These are phyloP conservation scores for Spizellomyces punctatus DNA, from an alignment of 192 early-diverging fungal genomes.

Conservation along the genomic window DNA sequence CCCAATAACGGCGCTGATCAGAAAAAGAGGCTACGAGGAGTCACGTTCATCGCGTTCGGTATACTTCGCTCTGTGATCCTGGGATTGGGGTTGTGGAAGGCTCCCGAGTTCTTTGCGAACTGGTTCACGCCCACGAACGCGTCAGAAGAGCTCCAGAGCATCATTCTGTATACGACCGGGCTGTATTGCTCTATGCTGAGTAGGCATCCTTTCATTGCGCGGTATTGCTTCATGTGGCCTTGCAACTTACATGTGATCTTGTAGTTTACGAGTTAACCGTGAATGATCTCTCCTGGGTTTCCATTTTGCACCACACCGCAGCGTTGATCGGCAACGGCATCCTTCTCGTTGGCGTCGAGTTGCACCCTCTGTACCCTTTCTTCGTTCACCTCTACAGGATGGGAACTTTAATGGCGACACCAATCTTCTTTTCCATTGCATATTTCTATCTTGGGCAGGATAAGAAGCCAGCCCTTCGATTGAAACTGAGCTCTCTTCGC, in stretches of 20 bases:
- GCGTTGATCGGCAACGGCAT: background rate
- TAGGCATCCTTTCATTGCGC: background rate
- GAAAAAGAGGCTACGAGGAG: background rate
- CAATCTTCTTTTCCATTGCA: background rate
- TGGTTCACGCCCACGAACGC: constrained; percentile 4
- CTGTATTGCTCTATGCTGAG: constrained; percentile 3
- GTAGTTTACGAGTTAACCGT: background rate
- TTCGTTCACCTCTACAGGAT: background rate
- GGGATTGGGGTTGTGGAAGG: background rate
- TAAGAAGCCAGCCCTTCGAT: background rate
- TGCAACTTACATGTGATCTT: background rate
- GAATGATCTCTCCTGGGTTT: background rate
- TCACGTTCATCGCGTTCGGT: background rate
- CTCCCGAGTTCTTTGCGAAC: background rate
- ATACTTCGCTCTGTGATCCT: constrained; percentile 2
- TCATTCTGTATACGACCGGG: background rate
- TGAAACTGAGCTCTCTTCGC: background rate
- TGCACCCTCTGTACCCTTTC: background rate
- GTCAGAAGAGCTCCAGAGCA: background rate
- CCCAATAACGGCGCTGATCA: constrained; percentile 3
- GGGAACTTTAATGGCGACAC: background rate
- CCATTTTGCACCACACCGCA: background rate
- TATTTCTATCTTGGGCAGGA: background rate
- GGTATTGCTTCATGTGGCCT: background rate
- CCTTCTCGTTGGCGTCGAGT: background rate